Conservation (phyloP, 1,139 yeast species). For the Suhomyces coccinellae region DNA sequence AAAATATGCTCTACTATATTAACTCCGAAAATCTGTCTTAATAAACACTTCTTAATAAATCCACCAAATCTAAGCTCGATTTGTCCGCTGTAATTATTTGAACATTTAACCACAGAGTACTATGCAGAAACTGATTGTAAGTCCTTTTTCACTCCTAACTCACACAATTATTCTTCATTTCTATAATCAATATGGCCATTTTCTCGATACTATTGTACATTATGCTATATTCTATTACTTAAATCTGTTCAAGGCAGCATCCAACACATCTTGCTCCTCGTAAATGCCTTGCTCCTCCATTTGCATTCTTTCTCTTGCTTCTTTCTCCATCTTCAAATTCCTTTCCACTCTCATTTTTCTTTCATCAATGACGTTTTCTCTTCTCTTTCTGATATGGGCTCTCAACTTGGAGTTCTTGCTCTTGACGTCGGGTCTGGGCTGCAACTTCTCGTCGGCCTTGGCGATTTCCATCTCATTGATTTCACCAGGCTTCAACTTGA, state of each 20-base stretch:
- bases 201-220: constrained; percentile 5
- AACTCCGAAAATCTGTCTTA: background rate
- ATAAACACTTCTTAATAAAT: background rate
- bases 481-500: constrained; percentile 65
- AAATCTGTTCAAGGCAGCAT: constrained; percentile 61
- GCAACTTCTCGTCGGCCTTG: constrained; percentile 37
- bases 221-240: constrained; percentile 21
- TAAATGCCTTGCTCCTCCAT: constrained; percentile 52
- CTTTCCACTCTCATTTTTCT: constrained; percentile 80
- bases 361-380: constrained; percentile 83
- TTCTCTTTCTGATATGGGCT: constrained; percentile 78
- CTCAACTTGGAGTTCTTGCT: constrained; percentile 85
- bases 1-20: constrained; percentile 10
- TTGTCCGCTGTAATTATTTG: no score
- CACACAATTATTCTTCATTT: no score
- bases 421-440: constrained; percentile 62
- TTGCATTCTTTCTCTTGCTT: constrained; percentile 58
- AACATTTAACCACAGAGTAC: no score
- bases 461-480: constrained; percentile 41
- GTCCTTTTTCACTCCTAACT: no score
- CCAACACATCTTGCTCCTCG: constrained; percentile 53
- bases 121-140: no score
- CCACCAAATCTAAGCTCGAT: no score
- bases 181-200: no score
- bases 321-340: constrained; percentile 73